phyloP scores from a whole-genome alignment of 495 filamentous ascomycete genomes.

The Xylaria scruposa region DNA sequence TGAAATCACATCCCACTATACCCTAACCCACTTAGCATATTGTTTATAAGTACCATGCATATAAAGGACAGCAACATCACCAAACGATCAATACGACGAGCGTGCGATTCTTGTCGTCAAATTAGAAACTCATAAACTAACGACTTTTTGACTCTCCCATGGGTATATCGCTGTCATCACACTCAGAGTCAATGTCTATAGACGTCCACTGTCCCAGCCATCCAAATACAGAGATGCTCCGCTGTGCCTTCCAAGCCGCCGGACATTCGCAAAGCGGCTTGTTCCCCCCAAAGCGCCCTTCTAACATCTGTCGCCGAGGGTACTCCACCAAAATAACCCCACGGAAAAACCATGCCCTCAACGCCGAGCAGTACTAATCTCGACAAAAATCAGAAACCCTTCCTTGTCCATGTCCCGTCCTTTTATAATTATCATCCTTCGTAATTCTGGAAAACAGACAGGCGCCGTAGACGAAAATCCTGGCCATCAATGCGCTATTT shows the following conservation, averaged over 20 bases:
- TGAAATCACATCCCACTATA: background rate
- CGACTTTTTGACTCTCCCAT: conserved; percentile 21
- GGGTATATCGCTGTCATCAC: conserved; percentile 30
- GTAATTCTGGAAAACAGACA: background rate
- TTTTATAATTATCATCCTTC: conserved; percentile 11
- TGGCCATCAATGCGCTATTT: background rate
- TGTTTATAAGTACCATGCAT: conserved; percentile 5
- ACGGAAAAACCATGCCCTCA: conserved; percentile 2
- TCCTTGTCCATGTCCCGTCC: background rate
- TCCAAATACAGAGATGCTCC: conserved; percentile 27
- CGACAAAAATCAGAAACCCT: background rate
- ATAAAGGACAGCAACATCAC: background rate
- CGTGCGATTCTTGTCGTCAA: background rate
- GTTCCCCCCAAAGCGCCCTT: background rate
- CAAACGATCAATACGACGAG: background rate
- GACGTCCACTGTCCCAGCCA: conserved; percentile 22
- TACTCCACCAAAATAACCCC: background rate
- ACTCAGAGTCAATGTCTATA: conserved; percentile 21
- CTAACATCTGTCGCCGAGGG: background rate
- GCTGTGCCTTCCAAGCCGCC: conserved; percentile 10
- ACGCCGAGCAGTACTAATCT: conserved; percentile 14
- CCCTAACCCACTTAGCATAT: background rate
- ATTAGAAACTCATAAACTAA: background rate
- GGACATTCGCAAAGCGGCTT: background rate
- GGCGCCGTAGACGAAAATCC: background rate